A percentile compares a stretch with the other conserved stretches of the same genome.
phyloP scores from a whole-genome alignment of 306 rosid genomes.

The Mimosa pudica region DNA sequence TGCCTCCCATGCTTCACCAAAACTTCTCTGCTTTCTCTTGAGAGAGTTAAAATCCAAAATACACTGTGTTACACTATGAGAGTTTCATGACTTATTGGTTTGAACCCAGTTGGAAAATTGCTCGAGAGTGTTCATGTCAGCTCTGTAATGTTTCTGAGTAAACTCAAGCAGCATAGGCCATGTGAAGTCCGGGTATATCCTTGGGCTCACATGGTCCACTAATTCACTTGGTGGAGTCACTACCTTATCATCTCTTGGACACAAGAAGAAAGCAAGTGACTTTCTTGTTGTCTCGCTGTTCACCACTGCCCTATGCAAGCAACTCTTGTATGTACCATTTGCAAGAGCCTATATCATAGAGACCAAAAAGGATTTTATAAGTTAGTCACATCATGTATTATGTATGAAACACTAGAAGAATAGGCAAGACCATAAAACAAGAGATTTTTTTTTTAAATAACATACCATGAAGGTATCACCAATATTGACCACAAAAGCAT shows the following conservation, averaged over 20 bases:
- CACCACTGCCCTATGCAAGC: conserved; percentile 98
- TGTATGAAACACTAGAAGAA: background rate
- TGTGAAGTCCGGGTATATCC: conserved; percentile 91
- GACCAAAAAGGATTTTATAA: background rate
- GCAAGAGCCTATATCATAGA: conserved; percentile 66
- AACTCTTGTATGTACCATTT: conserved; percentile 92
- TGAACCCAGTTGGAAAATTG: conserved; percentile 74
- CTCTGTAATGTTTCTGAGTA: conserved; percentile 91
- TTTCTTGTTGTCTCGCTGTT: conserved; percentile 76
- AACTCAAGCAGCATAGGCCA: conserved; percentile 90
- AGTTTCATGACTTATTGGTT: conserved; percentile 38
- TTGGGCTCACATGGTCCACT: conserved; percentile 60
- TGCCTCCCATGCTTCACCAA: conserved; percentile 21
- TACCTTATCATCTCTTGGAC: conserved; percentile 83
- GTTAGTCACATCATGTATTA: background rate
- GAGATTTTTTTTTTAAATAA: background rate
- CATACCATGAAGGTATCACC: conserved; percentile 98
- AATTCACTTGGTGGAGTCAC: conserved; percentile 81
- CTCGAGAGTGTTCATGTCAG: conserved; percentile 86
- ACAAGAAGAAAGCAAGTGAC: conserved; percentile 91
- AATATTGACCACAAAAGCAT: conserved; percentile 90
- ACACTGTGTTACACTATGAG: conserved; percentile 15
- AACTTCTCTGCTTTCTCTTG: conserved; percentile 26
- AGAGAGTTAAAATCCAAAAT: conserved; percentile 26
- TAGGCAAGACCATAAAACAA: background rate